These are phyloP conservation scores for Beauveria caledonica DNA, from an alignment of 2,329 filamentous ascomycete genomes.

Conservation along the genomic window DNA sequence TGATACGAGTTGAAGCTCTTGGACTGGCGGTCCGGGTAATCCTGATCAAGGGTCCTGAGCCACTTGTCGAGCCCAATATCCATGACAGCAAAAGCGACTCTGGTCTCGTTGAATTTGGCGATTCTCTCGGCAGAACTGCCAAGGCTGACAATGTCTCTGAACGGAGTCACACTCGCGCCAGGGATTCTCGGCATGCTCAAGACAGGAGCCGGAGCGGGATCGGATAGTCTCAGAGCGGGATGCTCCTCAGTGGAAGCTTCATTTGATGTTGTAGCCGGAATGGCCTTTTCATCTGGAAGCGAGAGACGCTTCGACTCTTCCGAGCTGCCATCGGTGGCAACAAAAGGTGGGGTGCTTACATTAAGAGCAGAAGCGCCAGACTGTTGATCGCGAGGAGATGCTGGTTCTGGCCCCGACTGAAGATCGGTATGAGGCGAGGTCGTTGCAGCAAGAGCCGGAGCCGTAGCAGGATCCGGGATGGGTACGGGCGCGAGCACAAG, in stretches of 20 bases:
- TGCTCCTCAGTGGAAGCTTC: constrained; percentile 31
- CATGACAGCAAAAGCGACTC: constrained; percentile 59
- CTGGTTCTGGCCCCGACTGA: neutral
- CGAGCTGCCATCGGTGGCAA: neutral
- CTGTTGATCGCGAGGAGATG: constrained; percentile 10
- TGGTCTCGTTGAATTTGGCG: constrained; percentile 62
- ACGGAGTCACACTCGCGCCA: constrained; percentile 25
- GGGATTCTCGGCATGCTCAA: constrained; percentile 7
- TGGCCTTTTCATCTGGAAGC: constrained; percentile 36
- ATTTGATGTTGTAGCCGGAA: constrained; percentile 27
- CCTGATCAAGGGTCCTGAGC: constrained; percentile 37
- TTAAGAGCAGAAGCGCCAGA: neutral
- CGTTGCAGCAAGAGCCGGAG: neutral
- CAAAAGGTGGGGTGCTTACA: neutral
- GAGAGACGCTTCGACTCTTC: constrained; percentile 26
- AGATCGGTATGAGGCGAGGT: neutral
- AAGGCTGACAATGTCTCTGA: constrained; percentile 71
- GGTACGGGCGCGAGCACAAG: neutral
- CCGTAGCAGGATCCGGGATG: neutral
- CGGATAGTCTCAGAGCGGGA: constrained; percentile 20
- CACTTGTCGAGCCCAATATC: constrained; percentile 65
- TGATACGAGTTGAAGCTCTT: constrained; percentile 10
- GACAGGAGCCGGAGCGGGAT: constrained; percentile 12
- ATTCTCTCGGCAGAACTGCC: constrained; percentile 60
- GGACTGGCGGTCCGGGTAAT: constrained; percentile 37